Percentiles rank a stretch among this genome's conserved stretches.
Conservation (phyloP, 2,329 filamentous ascomycete species). For the Sarocladium kiliense region DNA sequence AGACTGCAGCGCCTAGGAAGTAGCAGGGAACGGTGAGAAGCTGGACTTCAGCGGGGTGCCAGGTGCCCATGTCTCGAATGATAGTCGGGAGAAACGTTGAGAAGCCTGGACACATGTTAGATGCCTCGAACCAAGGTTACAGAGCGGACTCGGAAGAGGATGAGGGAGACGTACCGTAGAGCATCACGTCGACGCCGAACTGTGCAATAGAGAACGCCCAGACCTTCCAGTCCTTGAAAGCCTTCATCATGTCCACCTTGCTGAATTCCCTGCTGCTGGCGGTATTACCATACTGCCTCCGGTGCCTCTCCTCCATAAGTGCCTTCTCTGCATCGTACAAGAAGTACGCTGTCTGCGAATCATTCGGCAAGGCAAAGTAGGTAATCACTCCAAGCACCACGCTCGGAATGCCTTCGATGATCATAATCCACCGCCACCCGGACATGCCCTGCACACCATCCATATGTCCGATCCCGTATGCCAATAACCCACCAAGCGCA, state of each 20-base stretch:
- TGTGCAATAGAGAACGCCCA: slow-evolving; percentile 65
- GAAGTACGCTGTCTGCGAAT: slow-evolving; percentile 51
- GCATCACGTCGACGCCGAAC: slow-evolving; percentile 70
- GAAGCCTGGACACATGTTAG: slow-evolving; percentile 46
- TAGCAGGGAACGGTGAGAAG: slow-evolving; percentile 77
- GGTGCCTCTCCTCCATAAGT: slow-evolving; percentile 47
- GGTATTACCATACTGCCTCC: slow-evolving; percentile 42
- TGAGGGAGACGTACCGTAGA: slow-evolving; percentile 47
- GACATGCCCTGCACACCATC: slow-evolving; percentile 58
- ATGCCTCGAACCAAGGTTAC: too few species aligned
- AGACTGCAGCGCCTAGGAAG: slow-evolving; percentile 63
- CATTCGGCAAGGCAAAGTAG: slow-evolving; percentile 30
- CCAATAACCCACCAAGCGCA: slow-evolving; percentile 66
- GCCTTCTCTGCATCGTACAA: slow-evolving; percentile 55
- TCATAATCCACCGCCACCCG: slow-evolving; percentile 70
- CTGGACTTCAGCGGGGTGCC: slow-evolving; percentile 62
- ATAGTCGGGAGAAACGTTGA: slow-evolving; percentile 77
- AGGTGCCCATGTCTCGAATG: slow-evolving; percentile 61
- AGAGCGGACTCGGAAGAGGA: background rate
- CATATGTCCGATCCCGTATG: slow-evolving; percentile 69
- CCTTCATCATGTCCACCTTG: slow-evolving; percentile 59
- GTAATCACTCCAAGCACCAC: slow-evolving; percentile 28
- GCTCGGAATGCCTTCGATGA: slow-evolving; percentile 44
- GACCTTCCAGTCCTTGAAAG: slow-evolving; percentile 71
- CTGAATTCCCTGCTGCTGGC: slow-evolving; percentile 39